Evolutionary conservation across 495 filamentous ascomycete species (phyloP), one percentile per base, ranked within the genome.

Genomic region (Talaromyces ruber): DNA sequence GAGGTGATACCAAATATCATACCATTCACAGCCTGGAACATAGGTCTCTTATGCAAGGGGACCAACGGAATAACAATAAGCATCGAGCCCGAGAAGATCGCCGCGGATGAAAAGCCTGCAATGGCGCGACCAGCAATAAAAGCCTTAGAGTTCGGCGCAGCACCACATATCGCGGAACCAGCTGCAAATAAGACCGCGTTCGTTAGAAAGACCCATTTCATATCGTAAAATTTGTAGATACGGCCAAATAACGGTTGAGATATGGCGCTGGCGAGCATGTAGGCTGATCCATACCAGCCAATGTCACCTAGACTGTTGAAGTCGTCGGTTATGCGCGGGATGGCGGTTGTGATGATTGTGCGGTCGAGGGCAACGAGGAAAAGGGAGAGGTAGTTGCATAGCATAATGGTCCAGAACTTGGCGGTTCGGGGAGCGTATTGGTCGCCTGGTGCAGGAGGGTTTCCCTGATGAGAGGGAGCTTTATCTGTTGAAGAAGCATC

Each of bases 111-210:
- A 28, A 79, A 57, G 62, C 82, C 82, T 70, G 76, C 82, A 65
- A 75, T 70, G 3, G 72, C 73, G 18, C 72, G 68, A 1, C 91
- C 91, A 53, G 91, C 68, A 63, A 94, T 93, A 55, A 95, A 82
- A 6, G 82, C 81, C 0, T 79, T 77, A 16, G 86, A 90, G 50
- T 74, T 86, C 1, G 88, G 86, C 1, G 92, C 88, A 1, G 82
- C 82, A 43, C 84, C 90, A 67, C 90, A 94, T 53, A 96, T 71
- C 25, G 86, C 72, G 22, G 82, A 82, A n/a, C 86, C 87, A 34
- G 84, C 67, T 67, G 86, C 85, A 63, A 88, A 88, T 28, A 88
- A 22, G 0, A 67, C 28, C 1, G 60, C 61, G 5, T 51, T 89
- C 1, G 86, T 60, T 12, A 96, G 14, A 3, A 77, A 84, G 6